Percentiles rank a stretch among this genome's conserved stretches.
Evolutionary conservation across 176 grass and related monocot genomes (phyloP).

Genomic region (Oryza rufipogon): DNA sequence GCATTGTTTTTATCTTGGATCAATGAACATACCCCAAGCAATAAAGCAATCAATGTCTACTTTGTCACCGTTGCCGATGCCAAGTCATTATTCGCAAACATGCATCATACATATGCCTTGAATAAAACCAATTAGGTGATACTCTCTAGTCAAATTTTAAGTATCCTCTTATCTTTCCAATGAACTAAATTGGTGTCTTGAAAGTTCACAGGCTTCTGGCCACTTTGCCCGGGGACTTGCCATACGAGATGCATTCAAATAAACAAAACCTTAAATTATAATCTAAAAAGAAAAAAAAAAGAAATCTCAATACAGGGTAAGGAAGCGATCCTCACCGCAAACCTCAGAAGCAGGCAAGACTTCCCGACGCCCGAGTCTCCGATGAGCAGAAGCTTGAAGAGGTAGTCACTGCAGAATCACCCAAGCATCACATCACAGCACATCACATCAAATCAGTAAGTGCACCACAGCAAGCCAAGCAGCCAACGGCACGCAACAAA

Average conservation of each 20-base stretch:
- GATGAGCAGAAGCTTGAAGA: constrained; percentile 85
- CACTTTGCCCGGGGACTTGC: neutral
- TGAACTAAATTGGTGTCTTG: neutral
- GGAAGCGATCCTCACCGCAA: constrained; percentile 64
- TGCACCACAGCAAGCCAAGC: neutral
- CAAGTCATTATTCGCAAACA: neutral
- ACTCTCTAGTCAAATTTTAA: neutral
- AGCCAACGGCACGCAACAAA: neutral
- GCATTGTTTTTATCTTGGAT: neutral
- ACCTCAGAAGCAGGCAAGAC: constrained; percentile 82
- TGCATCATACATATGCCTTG: neutral
- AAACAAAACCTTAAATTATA: neutral
- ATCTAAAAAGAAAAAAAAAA: neutral
- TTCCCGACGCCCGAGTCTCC: constrained; percentile 78
- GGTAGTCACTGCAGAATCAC: constrained; percentile 65
- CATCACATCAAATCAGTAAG: neutral
- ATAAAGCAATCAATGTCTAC: neutral
- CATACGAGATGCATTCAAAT: neutral
- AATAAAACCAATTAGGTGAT: neutral
- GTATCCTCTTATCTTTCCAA: neutral
- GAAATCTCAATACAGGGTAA: neutral
- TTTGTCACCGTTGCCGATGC: neutral
- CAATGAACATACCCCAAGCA: neutral
- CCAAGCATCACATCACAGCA: neutral
- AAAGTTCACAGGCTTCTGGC: neutral